phyloP scores from a whole-genome alignment of 2,329 filamentous ascomycete genomes.

The Colletotrichum destructivum region DNA sequence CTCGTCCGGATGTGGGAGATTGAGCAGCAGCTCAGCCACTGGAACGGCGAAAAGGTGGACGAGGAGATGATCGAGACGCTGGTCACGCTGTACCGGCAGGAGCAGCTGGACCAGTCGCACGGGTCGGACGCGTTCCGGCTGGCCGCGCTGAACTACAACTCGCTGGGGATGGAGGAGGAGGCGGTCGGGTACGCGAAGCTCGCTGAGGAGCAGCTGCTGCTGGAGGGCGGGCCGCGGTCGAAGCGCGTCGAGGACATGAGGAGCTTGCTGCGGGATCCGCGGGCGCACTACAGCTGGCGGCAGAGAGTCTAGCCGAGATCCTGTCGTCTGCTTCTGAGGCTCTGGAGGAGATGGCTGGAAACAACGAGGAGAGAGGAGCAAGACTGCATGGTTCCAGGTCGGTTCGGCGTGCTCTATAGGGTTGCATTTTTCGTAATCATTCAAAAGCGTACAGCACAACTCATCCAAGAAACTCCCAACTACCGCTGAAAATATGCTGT shows the following conservation, averaged over 20 bases:
- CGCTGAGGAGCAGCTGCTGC: constrained; percentile 54
- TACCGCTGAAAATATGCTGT: neutral
- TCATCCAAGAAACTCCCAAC: too few relatives aligned
- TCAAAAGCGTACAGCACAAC: too few relatives aligned
- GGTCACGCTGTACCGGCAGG: constrained; percentile 44
- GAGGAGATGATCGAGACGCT: constrained; percentile 44
- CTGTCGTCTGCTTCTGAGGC: too few relatives aligned
- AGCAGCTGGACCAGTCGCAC: constrained; percentile 44
- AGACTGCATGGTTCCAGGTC: too few relatives aligned
- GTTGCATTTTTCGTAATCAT: too few relatives aligned
- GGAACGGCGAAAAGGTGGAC: constrained; percentile 34
- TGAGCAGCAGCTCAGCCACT: constrained; percentile 40
- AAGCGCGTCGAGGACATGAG: constrained; percentile 32
- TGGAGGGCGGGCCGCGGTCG: constrained; percentile 35
- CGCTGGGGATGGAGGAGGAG: constrained; percentile 54
- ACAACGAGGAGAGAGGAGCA: too few relatives aligned
- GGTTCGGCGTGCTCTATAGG: too few relatives aligned
- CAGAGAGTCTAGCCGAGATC: constrained; percentile 10
- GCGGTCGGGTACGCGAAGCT: constrained; percentile 56
- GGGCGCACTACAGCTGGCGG: constrained; percentile 40
- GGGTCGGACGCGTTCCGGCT: constrained; percentile 54
- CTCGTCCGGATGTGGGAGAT: constrained; percentile 44
- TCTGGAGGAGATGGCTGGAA: too few relatives aligned
- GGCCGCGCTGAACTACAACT: constrained; percentile 58
- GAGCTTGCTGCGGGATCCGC: constrained; percentile 25